phyloP scores from a whole-genome alignment of 176 grass and related monocot species.

The Thinopyrum elongatum region DNA sequence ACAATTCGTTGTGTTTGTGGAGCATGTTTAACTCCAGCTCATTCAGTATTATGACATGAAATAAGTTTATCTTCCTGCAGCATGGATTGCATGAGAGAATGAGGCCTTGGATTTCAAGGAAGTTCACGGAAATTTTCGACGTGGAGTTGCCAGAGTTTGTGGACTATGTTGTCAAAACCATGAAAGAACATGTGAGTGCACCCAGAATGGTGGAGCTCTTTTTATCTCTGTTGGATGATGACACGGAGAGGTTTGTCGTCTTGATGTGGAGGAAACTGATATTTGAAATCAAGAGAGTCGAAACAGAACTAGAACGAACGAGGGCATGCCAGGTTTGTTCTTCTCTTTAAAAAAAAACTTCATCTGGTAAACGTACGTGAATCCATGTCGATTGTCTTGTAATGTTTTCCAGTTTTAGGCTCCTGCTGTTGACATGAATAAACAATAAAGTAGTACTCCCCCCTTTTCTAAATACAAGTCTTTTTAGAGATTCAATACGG shows the following conservation, averaged over 20 bases:
- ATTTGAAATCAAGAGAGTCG: conserved; percentile 84
- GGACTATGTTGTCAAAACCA: conserved; percentile 71
- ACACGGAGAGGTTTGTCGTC: conserved; percentile 79
- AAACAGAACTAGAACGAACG: conserved; percentile 48
- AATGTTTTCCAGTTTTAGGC: not conserved
- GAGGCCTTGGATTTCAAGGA: conserved; percentile 87
- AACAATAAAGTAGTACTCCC: no score
- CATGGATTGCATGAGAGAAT: conserved; percentile 80
- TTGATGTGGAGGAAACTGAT: conserved; percentile 89
- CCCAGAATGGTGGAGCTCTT: conserved; percentile 73
- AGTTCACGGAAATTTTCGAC: conserved; percentile 62
- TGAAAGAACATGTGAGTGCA: conserved; percentile 66
- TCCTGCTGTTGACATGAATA: not conserved
- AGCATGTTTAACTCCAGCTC: not conserved
- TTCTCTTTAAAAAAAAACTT: not conserved
- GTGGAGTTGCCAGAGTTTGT: conserved; percentile 73
- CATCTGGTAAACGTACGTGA: not conserved
- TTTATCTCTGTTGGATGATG: conserved; percentile 60
- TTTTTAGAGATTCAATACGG: no score
- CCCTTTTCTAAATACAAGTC: no score
- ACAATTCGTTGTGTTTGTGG: not conserved
- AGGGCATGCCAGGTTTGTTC: not conserved
- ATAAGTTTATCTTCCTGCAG: conserved; percentile 27
- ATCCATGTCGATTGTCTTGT: not conserved
- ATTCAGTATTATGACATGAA: not conserved